Conservation (phyloP, 805 yeast species). For the Metschnikowia hibisci region DNA sequence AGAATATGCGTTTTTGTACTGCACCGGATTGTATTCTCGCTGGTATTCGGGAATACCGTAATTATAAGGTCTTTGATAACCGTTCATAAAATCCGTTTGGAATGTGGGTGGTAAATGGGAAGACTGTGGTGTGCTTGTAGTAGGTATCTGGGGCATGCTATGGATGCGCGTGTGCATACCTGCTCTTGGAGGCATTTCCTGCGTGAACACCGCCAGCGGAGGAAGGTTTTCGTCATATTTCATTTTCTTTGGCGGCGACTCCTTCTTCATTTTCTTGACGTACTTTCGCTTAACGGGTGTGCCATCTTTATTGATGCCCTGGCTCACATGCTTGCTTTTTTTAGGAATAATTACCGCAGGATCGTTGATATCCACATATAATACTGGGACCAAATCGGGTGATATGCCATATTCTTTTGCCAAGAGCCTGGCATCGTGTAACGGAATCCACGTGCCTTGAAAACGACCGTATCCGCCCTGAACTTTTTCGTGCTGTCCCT, state of each 20-base stretch:
- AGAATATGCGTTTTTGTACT: constrained; percentile 1
- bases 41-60: neutral
- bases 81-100: constrained; percentile 20
- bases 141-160: constrained; percentile 7
- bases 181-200: constrained; percentile 11
- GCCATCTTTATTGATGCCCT: constrained; percentile 31
- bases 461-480: constrained; percentile 97
- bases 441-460: constrained; percentile 96
- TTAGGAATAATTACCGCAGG: constrained; percentile 35
- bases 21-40: constrained; percentile 3
- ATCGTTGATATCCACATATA: constrained; percentile 35
- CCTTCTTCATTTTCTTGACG: constrained; percentile 48
- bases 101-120: constrained; percentile 22
- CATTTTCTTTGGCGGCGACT: constrained; percentile 48
- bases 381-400: constrained; percentile 39
- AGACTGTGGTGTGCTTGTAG: constrained; percentile 5
- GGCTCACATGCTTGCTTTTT: constrained; percentile 25
- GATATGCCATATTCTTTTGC: constrained; percentile 40
- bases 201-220: constrained; percentile 20
- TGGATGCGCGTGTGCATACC: neutral
- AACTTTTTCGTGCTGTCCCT: constrained; percentile 83
- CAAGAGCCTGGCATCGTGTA: constrained; percentile 57
- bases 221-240: constrained; percentile 22
- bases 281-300: constrained; percentile 41
- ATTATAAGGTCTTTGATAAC: neutral